Conservation (phyloP, 768 basidiomycete species). For the Piloderma croceum region DNA sequence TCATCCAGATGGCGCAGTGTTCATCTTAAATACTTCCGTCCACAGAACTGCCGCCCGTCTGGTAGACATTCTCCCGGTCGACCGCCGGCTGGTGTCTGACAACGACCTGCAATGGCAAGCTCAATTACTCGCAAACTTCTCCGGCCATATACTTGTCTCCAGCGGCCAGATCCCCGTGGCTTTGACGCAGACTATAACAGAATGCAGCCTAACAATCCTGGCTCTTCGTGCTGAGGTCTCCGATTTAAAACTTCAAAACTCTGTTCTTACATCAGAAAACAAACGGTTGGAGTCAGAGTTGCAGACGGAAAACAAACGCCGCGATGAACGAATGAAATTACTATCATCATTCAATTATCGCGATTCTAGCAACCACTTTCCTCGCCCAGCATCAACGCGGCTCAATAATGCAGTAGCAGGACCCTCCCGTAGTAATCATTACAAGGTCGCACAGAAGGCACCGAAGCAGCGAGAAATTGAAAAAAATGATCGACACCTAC, state of each 20-base stretch:
- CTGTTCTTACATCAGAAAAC: constrained; percentile 19
- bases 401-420: no score
- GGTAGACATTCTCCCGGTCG: constrained; percentile 43
- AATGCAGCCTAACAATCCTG: constrained; percentile 47
- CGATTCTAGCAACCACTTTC: no score
- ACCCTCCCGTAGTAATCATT: no score
- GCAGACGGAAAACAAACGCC: constrained; percentile 10
- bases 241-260: constrained; percentile 30
- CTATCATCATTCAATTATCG: no score
- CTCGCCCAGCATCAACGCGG: no score
- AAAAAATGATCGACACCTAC: no score
- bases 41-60: constrained; percentile 40
- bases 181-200: constrained; percentile 34
- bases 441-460: no score
- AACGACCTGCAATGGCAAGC: constrained; percentile 55
- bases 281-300: constrained; percentile 23
- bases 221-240: constrained; percentile 35
- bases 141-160: constrained; percentile 50
- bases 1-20: constrained; percentile 55
- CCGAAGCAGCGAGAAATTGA: no score
- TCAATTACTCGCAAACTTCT: constrained; percentile 55
- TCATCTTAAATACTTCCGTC: constrained; percentile 46
- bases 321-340: no score
- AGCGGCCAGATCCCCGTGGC: constrained; percentile 16
- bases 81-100: constrained; percentile 38